Percentiles rank a stretch among this genome's conserved stretches.
Conservation (phyloP, 2,329 filamentous ascomycete species). For the Colletotrichum truncatum region DNA sequence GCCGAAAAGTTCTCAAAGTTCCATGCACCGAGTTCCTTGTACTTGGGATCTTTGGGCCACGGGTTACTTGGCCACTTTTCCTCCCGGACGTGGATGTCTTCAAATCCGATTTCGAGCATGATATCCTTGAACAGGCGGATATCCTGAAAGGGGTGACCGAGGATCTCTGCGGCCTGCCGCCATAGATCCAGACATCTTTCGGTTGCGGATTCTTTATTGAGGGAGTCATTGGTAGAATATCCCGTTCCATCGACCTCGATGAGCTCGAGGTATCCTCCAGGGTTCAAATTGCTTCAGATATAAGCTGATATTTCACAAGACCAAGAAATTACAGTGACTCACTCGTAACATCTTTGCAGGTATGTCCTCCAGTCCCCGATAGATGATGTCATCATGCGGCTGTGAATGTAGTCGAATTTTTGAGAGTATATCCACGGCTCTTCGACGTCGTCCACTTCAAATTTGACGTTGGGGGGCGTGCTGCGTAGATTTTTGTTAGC, state of each 20-base stretch:
- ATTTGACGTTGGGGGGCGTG: slow-evolving; percentile 62
- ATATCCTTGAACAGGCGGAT: slow-evolving; percentile 43
- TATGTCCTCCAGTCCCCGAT: slow-evolving; percentile 59
- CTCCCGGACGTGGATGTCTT: slow-evolving; percentile 56
- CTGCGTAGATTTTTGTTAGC: too few relatives aligned
- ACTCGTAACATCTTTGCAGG: slow-evolving; percentile 54
- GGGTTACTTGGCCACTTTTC: slow-evolving; percentile 59
- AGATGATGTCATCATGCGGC: slow-evolving; percentile 58
- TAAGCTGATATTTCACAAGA: too few relatives aligned
- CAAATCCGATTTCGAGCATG: slow-evolving; percentile 62
- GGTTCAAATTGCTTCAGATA: slow-evolving; percentile 39
- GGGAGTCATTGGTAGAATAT: slow-evolving; percentile 47
- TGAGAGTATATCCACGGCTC: slow-evolving; percentile 58
- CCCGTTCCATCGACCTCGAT: neutral
- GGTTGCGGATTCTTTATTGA: slow-evolving; percentile 42
- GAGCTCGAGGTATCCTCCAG: slow-evolving; percentile 52
- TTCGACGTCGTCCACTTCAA: slow-evolving; percentile 64
- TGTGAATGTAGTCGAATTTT: slow-evolving; percentile 65
- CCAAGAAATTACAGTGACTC: too few relatives aligned
- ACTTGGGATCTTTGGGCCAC: slow-evolving; percentile 59
- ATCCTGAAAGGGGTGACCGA: slow-evolving; percentile 51
- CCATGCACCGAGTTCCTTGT: slow-evolving; percentile 58
- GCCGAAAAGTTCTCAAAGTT: neutral
- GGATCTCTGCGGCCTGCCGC: slow-evolving; percentile 43
- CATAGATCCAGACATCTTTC: slow-evolving; percentile 44